These are phyloP conservation scores for Pythium folliculosum DNA, from an alignment of 352 stramenopile genomes.

Conservation along the genomic window DNA sequence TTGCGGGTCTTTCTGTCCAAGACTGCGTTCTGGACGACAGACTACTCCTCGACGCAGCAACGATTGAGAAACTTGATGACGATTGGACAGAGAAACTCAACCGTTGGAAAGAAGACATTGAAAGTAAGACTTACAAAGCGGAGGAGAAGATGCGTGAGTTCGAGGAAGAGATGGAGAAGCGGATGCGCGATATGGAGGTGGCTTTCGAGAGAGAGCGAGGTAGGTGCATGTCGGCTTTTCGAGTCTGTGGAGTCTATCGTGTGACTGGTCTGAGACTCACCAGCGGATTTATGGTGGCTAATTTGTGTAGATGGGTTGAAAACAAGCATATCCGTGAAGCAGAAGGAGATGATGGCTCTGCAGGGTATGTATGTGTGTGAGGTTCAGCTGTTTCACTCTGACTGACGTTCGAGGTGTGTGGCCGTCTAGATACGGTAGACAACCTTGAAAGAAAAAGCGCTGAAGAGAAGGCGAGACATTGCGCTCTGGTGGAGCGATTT, in stretches of 20 bases:
- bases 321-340: not conserved
- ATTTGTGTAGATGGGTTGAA: not conserved
- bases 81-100: slow-evolving; percentile 38
- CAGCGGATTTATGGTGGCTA: not conserved
- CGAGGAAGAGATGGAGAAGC: slow-evolving; percentile 3
- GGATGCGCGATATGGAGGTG: not conserved
- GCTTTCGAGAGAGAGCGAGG: not conserved
- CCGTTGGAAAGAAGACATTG: slow-evolving; percentile 34
- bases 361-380: no score
- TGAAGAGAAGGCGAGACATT: not conserved
- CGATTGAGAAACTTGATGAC: not conserved
- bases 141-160: slow-evolving; percentile 12
- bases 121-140: slow-evolving; percentile 24
- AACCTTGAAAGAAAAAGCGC: not conserved
- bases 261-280: not conserved
- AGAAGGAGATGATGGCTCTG: no score
- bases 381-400: no score
- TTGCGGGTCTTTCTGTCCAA: not conserved
- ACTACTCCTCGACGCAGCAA: not conserved
- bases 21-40: not conserved
- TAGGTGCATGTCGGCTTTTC: not conserved
- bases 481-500: not conserved
- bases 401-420: no score
- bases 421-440: not conserved
- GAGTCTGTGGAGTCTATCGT: not conserved